These are phyloP conservation scores for Penicillium sp. DNA, from an alignment of 2,329 filamentous ascomycete species.

Conservation along the genomic window DNA sequence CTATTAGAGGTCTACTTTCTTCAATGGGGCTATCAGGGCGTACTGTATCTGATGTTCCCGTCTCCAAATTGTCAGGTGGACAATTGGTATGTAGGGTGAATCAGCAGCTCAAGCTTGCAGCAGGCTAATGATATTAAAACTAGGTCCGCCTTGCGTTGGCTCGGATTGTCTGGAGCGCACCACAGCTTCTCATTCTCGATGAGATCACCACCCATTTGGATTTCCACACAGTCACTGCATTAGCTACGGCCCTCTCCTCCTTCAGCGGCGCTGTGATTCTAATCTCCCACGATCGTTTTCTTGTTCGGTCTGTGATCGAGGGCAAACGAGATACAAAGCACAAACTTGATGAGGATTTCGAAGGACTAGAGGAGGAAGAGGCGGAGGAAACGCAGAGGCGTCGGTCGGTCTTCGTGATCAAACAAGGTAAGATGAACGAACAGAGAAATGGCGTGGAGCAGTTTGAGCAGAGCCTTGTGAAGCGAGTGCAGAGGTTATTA, in stretches of 20 bases:
- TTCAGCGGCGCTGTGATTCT: conserved; percentile 74
- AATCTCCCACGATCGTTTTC: conserved; percentile 78
- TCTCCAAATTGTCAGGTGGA: conserved; percentile 71
- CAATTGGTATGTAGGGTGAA: conserved; percentile 58
- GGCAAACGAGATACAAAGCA: conserved; percentile 48
- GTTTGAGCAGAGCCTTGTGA: conserved; percentile 63
- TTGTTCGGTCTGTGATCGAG: conserved; percentile 70
- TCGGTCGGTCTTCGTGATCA: conserved; percentile 59
- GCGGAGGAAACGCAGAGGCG: conserved; percentile 45
- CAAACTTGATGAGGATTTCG: conserved; percentile 43
- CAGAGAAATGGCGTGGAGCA: conserved; percentile 60
- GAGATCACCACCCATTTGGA: conserved; percentile 84
- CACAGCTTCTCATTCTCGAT: conserved; percentile 71
- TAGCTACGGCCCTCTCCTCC: conserved; percentile 61
- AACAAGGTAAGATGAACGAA: conserved; percentile 53
- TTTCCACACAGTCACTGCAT: conserved; percentile 70
- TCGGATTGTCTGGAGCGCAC: conserved; percentile 62
- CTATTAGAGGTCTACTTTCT: conserved; percentile 62
- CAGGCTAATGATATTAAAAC: neutral
- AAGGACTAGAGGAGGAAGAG: conserved; percentile 46
- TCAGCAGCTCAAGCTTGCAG: neutral
- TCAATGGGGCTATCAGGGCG: conserved; percentile 67
- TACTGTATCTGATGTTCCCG: conserved; percentile 67
- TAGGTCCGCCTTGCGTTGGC: conserved; percentile 62
- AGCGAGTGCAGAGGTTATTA: conserved; percentile 51